Evolutionary conservation across 2,329 filamentous ascomycete species (phyloP).

Genomic region (Xylaria sp.): DNA sequence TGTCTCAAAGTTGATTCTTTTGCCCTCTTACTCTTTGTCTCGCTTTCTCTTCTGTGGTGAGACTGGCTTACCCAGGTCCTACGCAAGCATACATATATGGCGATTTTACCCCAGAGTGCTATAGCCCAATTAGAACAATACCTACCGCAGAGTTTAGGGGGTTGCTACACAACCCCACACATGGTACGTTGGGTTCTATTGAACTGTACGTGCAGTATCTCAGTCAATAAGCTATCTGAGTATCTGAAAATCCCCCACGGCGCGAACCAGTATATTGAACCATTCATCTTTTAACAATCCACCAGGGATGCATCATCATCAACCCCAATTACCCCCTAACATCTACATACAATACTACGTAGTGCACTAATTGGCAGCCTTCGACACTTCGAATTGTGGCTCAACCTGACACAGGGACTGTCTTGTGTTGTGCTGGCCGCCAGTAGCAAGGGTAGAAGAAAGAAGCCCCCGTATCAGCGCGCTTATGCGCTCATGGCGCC

Average conservation of each 20-base stretch:
- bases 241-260: slow-evolving; percentile 14
- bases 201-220: background rate
- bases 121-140: background rate
- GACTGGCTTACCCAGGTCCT: background rate
- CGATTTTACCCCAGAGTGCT: background rate
- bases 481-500: slow-evolving; percentile 41
- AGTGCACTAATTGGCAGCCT: slow-evolving; percentile 8
- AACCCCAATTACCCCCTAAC: background rate
- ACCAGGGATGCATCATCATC: background rate
- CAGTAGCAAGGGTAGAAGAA: slow-evolving; percentile 22
- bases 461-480: slow-evolving; percentile 29
- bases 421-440: slow-evolving; percentile 34
- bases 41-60: background rate
- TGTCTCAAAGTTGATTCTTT: background rate
- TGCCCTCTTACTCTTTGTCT: background rate
- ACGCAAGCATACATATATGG: background rate
- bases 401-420: slow-evolving; percentile 42
- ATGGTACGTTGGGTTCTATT: background rate
- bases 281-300: background rate
- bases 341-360: background rate
- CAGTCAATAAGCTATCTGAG: background rate
- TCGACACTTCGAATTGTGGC: slow-evolving; percentile 21
- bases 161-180: background rate
- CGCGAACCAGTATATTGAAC: slow-evolving; percentile 9
- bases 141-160: background rate